Percentiles rank a stretch among this genome's conserved stretches.
These are phyloP conservation scores for Calonectria multiphialidica DNA, from an alignment of 2,329 filamentous ascomycete genomes.

Conservation along the genomic window DNA sequence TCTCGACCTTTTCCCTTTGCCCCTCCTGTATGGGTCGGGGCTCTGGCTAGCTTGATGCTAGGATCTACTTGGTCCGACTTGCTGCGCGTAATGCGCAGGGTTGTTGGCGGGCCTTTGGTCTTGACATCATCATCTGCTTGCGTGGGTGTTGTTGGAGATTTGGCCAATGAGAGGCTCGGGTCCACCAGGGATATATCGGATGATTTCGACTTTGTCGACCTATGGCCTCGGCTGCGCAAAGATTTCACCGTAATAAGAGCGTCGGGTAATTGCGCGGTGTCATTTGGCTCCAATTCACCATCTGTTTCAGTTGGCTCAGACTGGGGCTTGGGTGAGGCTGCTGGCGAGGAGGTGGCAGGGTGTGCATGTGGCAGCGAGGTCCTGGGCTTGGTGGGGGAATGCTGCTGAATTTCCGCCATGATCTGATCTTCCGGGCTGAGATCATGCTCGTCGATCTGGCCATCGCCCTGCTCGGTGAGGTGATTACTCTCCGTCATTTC, in stretches of 20 bases:
- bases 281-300: conserved; percentile 23
- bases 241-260: conserved; percentile 45
- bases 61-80: conserved; percentile 40
- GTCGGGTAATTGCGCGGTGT: conserved; percentile 36
- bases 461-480: conserved; percentile 16
- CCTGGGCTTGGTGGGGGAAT: conserved; percentile 34
- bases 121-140: conserved; percentile 29
- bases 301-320: conserved; percentile 23
- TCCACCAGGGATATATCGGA: conserved; percentile 40
- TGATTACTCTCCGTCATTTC: conserved; percentile 32
- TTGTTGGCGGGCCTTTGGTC: conserved; percentile 30
- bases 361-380: conserved; percentile 15
- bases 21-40: conserved; percentile 29
- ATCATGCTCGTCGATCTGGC: conserved; percentile 36
- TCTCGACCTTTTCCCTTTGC: conserved; percentile 36
- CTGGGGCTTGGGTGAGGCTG: conserved; percentile 25
- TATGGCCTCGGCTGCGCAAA: conserved; percentile 46
- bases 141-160: conserved; percentile 26
- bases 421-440: conserved; percentile 44
- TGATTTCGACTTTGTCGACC: conserved; percentile 39
- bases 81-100: conserved; percentile 44
- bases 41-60: conserved; percentile 38
- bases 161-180: conserved; percentile 47
- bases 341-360: conserved; percentile 29
- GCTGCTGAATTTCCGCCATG: conserved; percentile 45